These are phyloP conservation scores for Phoma sp. DNA, from an alignment of 2,329 filamentous ascomycete species.

Conservation along the genomic window DNA sequence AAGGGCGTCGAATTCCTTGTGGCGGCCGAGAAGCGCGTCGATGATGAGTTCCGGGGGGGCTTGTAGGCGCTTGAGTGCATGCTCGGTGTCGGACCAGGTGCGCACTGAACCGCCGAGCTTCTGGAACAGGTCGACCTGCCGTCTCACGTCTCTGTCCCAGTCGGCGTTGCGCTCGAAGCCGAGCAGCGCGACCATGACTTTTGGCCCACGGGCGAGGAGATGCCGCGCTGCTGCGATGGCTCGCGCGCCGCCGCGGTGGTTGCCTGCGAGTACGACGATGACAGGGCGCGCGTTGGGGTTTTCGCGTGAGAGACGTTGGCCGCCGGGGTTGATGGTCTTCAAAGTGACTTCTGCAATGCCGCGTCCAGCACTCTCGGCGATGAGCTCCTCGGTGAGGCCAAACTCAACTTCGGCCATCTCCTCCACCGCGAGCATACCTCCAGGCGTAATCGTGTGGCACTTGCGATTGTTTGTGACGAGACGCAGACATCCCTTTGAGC, in stretches of 20 bases:
- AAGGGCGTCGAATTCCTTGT: conserved; percentile 87
- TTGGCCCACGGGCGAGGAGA: conserved; percentile 80
- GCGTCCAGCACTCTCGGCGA: conserved; percentile 88
- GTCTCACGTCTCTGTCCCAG: conserved; percentile 77
- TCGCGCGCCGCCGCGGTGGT: conserved; percentile 85
- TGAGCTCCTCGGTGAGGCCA: conserved; percentile 85
- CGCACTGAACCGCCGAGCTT: conserved; percentile 79
- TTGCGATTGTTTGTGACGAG: conserved; percentile 61
- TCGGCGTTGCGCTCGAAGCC: conserved; percentile 84
- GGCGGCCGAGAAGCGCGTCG: conserved; percentile 85
- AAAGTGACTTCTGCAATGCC: conserved; percentile 86
- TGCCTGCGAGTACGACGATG: conserved; percentile 87
- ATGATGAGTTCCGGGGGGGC: conserved; percentile 80
- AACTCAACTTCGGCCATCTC: conserved; percentile 88
- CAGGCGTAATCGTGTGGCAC: conserved; percentile 67
- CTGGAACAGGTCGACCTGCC: conserved; percentile 83
- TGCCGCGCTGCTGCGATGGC: conserved; percentile 87
- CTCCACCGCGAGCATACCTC: conserved; percentile 92
- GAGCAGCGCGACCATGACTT: conserved; percentile 82
- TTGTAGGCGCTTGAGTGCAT: conserved; percentile 61
- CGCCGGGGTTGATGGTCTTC: conserved; percentile 65
- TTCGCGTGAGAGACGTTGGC: conserved; percentile 61
- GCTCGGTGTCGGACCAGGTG: conserved; percentile 64
- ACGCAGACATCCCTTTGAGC: conserved; percentile 51
- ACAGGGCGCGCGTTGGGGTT: conserved; percentile 59